Base-by-base conservation (phyloP, 1,139 yeast genomes). In the Yamadazyma songkhlaensis region DNA sequence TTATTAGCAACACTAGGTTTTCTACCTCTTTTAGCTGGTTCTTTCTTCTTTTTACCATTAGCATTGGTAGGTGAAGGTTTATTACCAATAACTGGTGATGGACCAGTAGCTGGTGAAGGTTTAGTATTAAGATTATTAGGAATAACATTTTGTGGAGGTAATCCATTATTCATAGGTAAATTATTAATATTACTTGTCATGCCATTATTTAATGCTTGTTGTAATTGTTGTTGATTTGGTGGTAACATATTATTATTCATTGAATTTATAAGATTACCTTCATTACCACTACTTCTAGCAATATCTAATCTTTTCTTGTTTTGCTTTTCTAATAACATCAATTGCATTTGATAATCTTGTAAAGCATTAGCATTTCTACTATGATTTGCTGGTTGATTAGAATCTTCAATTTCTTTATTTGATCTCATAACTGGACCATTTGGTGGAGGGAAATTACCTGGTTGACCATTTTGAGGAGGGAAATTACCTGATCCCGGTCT, bases 261-360 rank as follows among this genome's bases (percentile, higher is more conserved):
- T 8, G 47, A 31, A 34, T 45, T 40, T 17, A 43, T 34, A 20
- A 46, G 38, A 41, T 48, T 38, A 35, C 58, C 46, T 46, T 57
- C 54, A n/a, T 46, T 49, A 1, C 69, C 64, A 45, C 54, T 58
- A 46, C 57, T 61, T 45, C 77, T 56, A 7, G 79, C 76, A 38
- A 72, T 72, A 48, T 74, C 77, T 39, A 75, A 70, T 25, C 83
- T 68, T 54, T 78, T 79, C 55, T 81, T 81, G 56, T 83, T 83
- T 53, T 82, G 89, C 47, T 79, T 78, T 47, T 84, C 92, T 42
- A 84, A 61, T 31, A 81, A 57, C 79, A 84, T 76, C 46, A 84
- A 62, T 57, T 84, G 92, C 73, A 77, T 77, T 57, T 84, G 92
- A 56, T 84, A 84, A 54, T 84, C 90, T 45, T 81, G 84, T 34